These are phyloP conservation scores for Colletotrichum sansevieriae DNA, from an alignment of 2,329 filamentous ascomycete genomes.

Conservation along the genomic window DNA sequence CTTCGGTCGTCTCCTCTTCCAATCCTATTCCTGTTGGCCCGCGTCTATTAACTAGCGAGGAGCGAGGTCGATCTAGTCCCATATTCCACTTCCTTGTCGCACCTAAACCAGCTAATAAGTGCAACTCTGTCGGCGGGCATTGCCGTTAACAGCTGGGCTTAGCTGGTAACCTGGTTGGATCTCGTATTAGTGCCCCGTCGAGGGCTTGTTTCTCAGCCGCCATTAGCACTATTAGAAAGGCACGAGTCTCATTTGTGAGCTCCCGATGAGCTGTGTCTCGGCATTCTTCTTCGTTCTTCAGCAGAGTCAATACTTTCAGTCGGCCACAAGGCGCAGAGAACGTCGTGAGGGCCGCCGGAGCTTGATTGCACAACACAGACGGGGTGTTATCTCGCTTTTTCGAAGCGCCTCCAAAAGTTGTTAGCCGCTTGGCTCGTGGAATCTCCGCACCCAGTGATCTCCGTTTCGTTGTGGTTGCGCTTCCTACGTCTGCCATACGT, in stretches of 20 bases:
- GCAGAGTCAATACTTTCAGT: conserved; percentile 13
- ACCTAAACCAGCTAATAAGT: conserved; percentile 37
- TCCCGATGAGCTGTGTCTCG: conserved; percentile 32
- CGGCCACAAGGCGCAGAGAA: conserved; percentile 10
- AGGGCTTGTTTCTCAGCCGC: conserved; percentile 22
- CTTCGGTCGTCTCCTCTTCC: conserved; percentile 48
- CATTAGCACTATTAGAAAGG: conserved; percentile 30
- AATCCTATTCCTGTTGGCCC: conserved; percentile 43
- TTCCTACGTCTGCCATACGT: background rate
- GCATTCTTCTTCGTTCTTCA: conserved; percentile 35
- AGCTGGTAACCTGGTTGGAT: conserved; percentile 20
- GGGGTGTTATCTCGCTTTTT: conserved; percentile 1
- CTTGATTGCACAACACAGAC: background rate
- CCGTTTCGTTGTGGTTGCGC: background rate
- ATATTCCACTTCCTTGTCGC: conserved; percentile 29
- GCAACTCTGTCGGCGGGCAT: conserved; percentile 17
- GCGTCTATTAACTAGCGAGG: conserved; percentile 46
- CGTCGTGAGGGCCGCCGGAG: background rate
- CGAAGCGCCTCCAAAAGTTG: background rate
- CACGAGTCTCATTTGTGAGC: conserved; percentile 14
- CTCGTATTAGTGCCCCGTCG: conserved; percentile 36
- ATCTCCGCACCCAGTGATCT: background rate
- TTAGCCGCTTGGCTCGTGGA: background rate
- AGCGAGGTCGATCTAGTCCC: background rate
- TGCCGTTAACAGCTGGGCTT: conserved; percentile 31